Evolutionary conservation across 805 yeast species (phyloP), one percentile per base, ranked within the genome.

Genomic region (Myxozyma vanderwaltii): DNA sequence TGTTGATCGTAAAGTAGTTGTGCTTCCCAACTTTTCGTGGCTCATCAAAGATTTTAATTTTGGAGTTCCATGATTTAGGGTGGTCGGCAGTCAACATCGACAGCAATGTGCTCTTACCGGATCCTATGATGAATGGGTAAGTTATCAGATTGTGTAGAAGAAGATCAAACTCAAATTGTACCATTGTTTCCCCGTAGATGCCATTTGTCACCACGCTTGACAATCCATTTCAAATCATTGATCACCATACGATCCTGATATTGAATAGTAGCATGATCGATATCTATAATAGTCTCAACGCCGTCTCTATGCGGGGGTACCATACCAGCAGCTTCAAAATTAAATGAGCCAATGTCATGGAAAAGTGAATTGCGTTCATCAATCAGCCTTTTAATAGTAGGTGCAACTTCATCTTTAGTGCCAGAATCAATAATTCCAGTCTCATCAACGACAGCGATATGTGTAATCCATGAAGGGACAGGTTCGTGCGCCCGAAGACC

Each of bases 31-130:
- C 85, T 59, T 79, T 80, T 41, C 97, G 80, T 7, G 84, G 81
- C 33, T 79, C 79, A 0, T 91, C 90, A 65, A 86, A 79, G 47
- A 90, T 76, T 6, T 76, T 73, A 23, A 94, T 79, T 23, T 80
- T 82, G 4, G 83, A 79, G 65, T 83, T 86, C 98, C 98, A 92
- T 1, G 97, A 86, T 73, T 92, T 97, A 0, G 99, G 99, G 71
- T 92, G 99, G 68, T 92, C 99, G 3, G 96, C 91, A 0, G 96
- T 91, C 29, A 92, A 78, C 47, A 94, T 72, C 1, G 97, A 83
- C 15, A 94, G 73, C 24, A 92, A 74, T 0, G 99, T 94, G 1
- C 97, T 88, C 71, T 92, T 92, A 0, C 99, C 99, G 0, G 95
- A 49, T 5, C 64, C 64, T 61, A 17, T 4, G 1, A 19, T 1